Percentiles rank a stretch among this genome's conserved stretches.
phyloP scores from a whole-genome alignment of 2,329 filamentous ascomycete genomes.

The Blastomyces emzantsi region DNA sequence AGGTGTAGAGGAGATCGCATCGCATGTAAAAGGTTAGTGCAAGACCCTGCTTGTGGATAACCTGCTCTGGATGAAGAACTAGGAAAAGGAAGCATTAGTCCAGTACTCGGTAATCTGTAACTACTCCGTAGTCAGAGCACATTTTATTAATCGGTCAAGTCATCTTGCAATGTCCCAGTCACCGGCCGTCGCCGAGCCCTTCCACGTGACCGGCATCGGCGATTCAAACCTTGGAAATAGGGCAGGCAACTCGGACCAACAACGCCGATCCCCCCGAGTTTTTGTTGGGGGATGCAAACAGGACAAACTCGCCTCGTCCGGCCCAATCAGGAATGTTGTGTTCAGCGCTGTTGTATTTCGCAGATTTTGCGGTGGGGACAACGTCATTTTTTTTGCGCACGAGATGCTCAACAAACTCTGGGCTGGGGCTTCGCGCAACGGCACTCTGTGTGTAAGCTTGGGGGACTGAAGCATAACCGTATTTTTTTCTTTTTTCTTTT shows the following conservation, averaged over 20 bases:
- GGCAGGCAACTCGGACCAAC: background rate
- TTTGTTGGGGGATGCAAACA: conserved; percentile 11
- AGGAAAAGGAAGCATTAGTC: no score
- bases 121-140: no score
- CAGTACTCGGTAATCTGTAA: no score
- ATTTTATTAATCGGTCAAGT: no score
- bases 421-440: background rate
- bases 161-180: no score
- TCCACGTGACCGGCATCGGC: background rate
- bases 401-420: background rate
- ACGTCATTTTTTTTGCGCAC: background rate
- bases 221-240: background rate
- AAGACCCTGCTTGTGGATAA: no score
- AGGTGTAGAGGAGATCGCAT: no score
- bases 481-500: background rate
- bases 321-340: background rate
- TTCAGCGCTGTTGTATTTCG: background rate
- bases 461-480: background rate
- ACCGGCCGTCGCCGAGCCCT: no score
- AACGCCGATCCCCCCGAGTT: background rate
- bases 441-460: background rate
- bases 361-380: background rate
- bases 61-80: no score
- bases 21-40: no score
- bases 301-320: background rate